A percentile compares a stretch with the other conserved stretches of the same genome.
These are phyloP conservation scores for Sodiomyces alkalinus DNA, from an alignment of 2,329 filamentous ascomycete genomes.

Conservation along the genomic window DNA sequence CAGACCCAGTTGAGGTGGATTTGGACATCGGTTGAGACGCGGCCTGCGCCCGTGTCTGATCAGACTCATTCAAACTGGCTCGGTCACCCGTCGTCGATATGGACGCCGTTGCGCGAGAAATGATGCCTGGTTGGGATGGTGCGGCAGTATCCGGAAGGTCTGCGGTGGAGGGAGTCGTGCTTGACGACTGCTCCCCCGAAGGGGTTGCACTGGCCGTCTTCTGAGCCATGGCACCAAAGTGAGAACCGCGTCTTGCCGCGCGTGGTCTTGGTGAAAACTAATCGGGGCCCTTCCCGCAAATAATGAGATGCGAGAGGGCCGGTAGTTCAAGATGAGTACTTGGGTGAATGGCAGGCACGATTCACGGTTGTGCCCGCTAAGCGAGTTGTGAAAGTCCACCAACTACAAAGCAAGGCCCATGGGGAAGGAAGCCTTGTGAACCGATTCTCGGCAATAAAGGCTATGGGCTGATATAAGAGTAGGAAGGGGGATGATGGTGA, in stretches of 20 bases:
- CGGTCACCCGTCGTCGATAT: conserved; percentile 7
- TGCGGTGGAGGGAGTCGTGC: conserved; percentile 7
- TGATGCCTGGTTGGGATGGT: conserved; percentile 3
- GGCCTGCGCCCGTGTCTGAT: too few species aligned
- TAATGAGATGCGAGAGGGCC: conserved; percentile 7
- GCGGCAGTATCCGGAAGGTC: conserved; percentile 7
- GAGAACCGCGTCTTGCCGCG: too few species aligned
- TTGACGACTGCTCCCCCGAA: conserved; percentile 7
- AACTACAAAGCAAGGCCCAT: too few species aligned
- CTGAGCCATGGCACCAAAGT: conserved; percentile 9
- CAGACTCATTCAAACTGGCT: conserved; percentile 17
- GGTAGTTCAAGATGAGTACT: conserved; percentile 2
- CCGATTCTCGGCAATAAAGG: too few species aligned
- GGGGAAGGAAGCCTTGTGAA: too few species aligned
- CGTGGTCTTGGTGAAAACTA: too few species aligned
- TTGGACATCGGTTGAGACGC: conserved; percentile 30
- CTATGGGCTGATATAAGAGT: too few species aligned
- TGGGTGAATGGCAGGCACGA: too few species aligned
- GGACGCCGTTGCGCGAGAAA: conserved; percentile 3
- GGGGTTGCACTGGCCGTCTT: conserved; percentile 6
- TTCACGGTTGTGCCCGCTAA: too few species aligned
- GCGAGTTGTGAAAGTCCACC: too few species aligned
- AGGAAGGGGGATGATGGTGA: too few species aligned
- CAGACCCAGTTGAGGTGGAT: conserved; percentile 28
- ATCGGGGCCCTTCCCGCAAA: conserved; percentile 8